Conservation (phyloP, 192 early-diverging fungal genomes). For the Umbelopsis ramanniana region DNA sequence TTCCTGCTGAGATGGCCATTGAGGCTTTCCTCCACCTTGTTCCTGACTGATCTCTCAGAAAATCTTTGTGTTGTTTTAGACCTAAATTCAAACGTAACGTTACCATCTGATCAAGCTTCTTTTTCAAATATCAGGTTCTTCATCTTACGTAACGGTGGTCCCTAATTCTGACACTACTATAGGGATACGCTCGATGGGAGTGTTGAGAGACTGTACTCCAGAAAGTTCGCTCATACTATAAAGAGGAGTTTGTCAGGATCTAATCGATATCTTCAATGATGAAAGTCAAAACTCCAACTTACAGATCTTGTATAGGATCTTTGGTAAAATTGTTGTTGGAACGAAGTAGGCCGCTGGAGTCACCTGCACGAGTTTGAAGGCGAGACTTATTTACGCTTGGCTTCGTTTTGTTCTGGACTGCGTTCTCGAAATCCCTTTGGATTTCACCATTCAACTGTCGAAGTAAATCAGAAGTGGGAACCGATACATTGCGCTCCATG, state of each 20-base stretch:
- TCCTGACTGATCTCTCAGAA: slow-evolving; percentile 47
- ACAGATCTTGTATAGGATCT: slow-evolving; percentile 17
- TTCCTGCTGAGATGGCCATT: slow-evolving; percentile 56
- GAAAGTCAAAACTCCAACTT: slow-evolving; percentile 7
- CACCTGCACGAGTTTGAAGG: slow-evolving; percentile 15
- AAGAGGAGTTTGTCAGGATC: neutral
- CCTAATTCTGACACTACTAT: neutral
- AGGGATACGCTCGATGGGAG: slow-evolving; percentile 1
- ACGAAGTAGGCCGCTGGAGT: neutral
- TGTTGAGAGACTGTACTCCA: neutral
- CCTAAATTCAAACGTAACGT: neutral
- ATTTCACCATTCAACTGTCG: slow-evolving; percentile 25
- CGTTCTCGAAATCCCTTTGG: slow-evolving; percentile 34
- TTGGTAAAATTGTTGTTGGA: neutral
- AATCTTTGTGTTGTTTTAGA: slow-evolving; percentile 38
- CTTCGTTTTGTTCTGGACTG: slow-evolving; percentile 8
- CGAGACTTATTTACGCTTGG: slow-evolving; percentile 3
- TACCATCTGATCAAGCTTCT: neutral
- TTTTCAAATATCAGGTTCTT: neutral
- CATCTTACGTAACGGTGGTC: neutral
- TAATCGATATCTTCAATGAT: neutral
- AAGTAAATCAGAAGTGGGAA: slow-evolving; percentile 31
- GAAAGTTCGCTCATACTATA: slow-evolving; percentile 10
- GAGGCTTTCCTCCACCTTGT: slow-evolving; percentile 57
- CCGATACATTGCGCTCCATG: slow-evolving; percentile 9